These are phyloP conservation scores for Globisporangium middletonii DNA, from an alignment of 352 stramenopile species.

Conservation along the genomic window DNA sequence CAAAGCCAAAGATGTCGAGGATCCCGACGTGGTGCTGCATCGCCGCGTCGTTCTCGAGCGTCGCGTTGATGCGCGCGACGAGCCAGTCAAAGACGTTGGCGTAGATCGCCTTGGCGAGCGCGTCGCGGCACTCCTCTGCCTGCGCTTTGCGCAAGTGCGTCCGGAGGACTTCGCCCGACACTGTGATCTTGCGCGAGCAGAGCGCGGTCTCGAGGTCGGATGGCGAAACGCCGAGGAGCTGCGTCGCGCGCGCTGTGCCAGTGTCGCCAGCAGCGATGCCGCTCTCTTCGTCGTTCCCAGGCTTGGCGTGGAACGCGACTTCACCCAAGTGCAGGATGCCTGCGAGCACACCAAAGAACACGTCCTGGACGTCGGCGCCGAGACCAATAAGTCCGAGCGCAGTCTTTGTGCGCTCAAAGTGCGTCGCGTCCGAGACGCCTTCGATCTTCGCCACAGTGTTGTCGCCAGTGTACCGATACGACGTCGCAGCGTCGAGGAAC, in stretches of 20 bases:
- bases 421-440: conserved; percentile 58
- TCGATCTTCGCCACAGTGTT: conserved; percentile 59
- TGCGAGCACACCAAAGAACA: conserved; percentile 71
- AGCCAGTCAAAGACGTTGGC: conserved; percentile 96
- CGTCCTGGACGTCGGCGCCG: conserved; percentile 36
- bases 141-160: conserved; percentile 79
- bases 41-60: conserved; percentile 49
- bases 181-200: conserved; percentile 58
- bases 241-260: conserved; percentile 30
- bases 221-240: conserved; percentile 48
- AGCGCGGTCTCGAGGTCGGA: conserved; percentile 59
- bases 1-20: conserved; percentile 94
- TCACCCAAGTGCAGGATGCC: conserved; percentile 96
- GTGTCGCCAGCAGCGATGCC: conserved; percentile 31
- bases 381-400: conserved; percentile 67
- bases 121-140: conserved; percentile 89
- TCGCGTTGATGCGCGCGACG: conserved; percentile 84
- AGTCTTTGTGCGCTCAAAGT: conserved; percentile 64
- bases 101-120: conserved; percentile 95
- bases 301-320: conserved; percentile 84
- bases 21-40: conserved; percentile 80
- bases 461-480: conserved; percentile 62
- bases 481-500: conserved; percentile 42
- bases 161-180: conserved; percentile 63
- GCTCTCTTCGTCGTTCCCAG: conserved; percentile 64